Conservation (phyloP, 2,329 filamentous ascomycete species). For the Pyrenophora graminea region DNA sequence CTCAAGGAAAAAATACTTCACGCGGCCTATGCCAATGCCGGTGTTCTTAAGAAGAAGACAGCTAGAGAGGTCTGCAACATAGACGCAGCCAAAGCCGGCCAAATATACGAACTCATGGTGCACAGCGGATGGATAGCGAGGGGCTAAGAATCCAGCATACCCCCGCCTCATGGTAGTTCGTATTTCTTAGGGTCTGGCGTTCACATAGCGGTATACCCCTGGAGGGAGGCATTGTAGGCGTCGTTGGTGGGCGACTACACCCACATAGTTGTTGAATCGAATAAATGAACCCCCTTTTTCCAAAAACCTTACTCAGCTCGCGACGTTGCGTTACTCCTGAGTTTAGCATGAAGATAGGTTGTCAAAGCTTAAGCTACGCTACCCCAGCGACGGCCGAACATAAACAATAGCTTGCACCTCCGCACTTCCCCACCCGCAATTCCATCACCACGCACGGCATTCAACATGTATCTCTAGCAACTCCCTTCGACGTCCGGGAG, state of each 20-base stretch:
- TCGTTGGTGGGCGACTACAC: background rate
- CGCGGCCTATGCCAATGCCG: slow-evolving; percentile 87
- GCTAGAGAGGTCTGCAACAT: slow-evolving; percentile 83
- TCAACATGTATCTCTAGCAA: slow-evolving; percentile 27
- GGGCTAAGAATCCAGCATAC: slow-evolving; percentile 54
- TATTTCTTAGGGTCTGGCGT: slow-evolving; percentile 1
- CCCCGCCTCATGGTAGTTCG: background rate
- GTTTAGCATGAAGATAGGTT: background rate
- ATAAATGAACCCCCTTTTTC: background rate
- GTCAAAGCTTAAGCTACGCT: slow-evolving; percentile 9
- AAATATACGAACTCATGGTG: slow-evolving; percentile 94
- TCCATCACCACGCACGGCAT: slow-evolving; percentile 12
- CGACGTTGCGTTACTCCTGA: background rate
- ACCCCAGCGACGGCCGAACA: slow-evolving; percentile 16
- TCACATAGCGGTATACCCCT: slow-evolving; percentile 28
- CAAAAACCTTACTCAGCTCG: background rate
- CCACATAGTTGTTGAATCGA: slow-evolving; percentile 11
- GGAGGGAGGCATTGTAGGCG: slow-evolving; percentile 13
- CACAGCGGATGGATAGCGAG: slow-evolving; percentile 91
- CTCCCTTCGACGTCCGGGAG: slow-evolving; percentile 7
- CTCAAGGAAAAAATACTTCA: slow-evolving; percentile 93
- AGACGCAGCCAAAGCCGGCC: slow-evolving; percentile 80
- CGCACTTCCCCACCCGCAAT: slow-evolving; percentile 13
- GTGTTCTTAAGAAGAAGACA: slow-evolving; percentile 89
- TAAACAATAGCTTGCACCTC: slow-evolving; percentile 24